These are phyloP conservation scores for Amphichorda felina DNA, from an alignment of 2,329 filamentous ascomycete species.

Conservation along the genomic window DNA sequence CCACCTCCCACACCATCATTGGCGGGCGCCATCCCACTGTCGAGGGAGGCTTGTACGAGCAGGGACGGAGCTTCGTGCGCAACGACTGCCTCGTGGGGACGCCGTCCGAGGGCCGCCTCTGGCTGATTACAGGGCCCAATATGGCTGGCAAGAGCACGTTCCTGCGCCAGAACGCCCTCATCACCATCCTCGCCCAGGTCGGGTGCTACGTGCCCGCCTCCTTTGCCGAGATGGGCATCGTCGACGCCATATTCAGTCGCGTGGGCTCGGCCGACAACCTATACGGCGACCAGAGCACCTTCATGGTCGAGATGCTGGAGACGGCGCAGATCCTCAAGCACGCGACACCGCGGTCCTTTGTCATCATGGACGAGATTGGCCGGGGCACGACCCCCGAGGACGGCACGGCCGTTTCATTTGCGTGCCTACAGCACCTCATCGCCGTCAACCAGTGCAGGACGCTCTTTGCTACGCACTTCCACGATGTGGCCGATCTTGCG, in stretches of 20 bases:
- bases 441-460: conserved; percentile 65
- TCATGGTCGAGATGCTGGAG: conserved; percentile 99
- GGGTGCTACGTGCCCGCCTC: conserved; percentile 87
- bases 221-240: conserved; percentile 75
- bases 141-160: conserved; percentile 98
- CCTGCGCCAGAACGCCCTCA: conserved; percentile 86
- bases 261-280: conserved; percentile 91
- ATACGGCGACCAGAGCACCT: conserved; percentile 91
- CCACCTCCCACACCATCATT: conserved; percentile 60
- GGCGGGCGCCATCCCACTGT: conserved; percentile 89
- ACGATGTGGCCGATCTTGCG: conserved; percentile 70
- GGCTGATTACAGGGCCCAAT: conserved; percentile 76
- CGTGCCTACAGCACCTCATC: conserved; percentile 75
- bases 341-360: conserved; percentile 75
- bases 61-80: conserved; percentile 69
- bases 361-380: conserved; percentile 98
- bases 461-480: conserved; percentile 93
- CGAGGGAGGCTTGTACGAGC: conserved; percentile 65
- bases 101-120: conserved; percentile 48
- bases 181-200: conserved; percentile 84
- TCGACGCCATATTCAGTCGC: conserved; percentile 93
- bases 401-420: conserved; percentile 80
- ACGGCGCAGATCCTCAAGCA: conserved; percentile 80
- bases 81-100: conserved; percentile 80
- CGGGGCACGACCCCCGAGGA: conserved; percentile 90